Percentiles rank a stretch among this genome's conserved stretches.
Evolutionary conservation across 202 grass and related monocot genomes (phyloP).

Genomic region (Eragrostis tef): DNA sequence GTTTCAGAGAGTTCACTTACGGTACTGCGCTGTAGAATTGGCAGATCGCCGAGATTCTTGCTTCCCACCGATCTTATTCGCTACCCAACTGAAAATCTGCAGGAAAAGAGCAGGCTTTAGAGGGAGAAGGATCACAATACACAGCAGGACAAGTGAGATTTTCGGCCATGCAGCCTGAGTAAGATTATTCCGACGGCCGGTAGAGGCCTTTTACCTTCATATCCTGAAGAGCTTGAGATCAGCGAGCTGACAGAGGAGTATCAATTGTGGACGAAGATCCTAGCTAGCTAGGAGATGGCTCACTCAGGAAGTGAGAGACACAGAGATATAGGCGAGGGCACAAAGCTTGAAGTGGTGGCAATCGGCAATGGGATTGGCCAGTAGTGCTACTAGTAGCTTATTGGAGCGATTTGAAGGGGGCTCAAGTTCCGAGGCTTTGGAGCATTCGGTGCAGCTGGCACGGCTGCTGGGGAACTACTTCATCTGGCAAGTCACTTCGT

Average conservation of each 20-base stretch:
- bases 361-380: constrained; percentile 36
- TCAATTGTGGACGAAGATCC: constrained; percentile 16
- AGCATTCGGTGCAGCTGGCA: constrained; percentile 45
- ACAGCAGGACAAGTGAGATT: background rate
- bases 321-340: constrained; percentile 14
- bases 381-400: constrained; percentile 1
- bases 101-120: background rate
- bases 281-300: background rate
- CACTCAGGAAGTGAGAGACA: background rate
- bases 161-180: background rate
- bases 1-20: constrained; percentile 50
- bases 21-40: constrained; percentile 36
- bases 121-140: background rate
- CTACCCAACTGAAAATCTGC: constrained; percentile 82
- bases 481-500: constrained; percentile 52
- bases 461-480: constrained; percentile 25
- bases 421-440: constrained; percentile 49
- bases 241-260: constrained; percentile 13
- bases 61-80: constrained; percentile 65
- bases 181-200: background rate
- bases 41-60: constrained; percentile 54
- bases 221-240: constrained; percentile 29
- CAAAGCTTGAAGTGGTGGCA: constrained; percentile 36
- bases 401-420: constrained; percentile 45
- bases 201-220: constrained; percentile 52